Base-by-base conservation (phyloP, 1,284 basidiomycete species). In the Marasmius oreades region DNA sequence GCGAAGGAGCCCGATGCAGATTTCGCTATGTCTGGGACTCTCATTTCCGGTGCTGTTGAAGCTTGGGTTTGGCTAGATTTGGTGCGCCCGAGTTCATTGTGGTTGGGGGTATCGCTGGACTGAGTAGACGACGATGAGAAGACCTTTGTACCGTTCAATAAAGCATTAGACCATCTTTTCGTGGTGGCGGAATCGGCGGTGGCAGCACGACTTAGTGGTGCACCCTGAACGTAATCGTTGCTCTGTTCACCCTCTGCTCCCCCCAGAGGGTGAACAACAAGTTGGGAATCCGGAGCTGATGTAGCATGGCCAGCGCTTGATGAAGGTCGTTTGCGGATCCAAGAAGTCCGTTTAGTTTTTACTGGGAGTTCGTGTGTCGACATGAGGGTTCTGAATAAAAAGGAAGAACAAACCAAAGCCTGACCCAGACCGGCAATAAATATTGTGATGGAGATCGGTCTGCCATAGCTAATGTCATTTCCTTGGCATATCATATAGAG, bases 171-270 rank as follows among this genome's bases (percentile, higher is more conserved):
- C 47, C 47, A 50, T 8, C 26, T 23, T 33, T 50, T 50, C n/a
- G 47, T 33, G 33, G 26, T n/a, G 18, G 47, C 23, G 16, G 47
- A 50, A 20, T 50, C 47, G 6, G 47, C 47, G 14, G 47, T 50
- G 12, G 47, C 47, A 26, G 47, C 24, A 31, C 47, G 47, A 50
- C 47, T 50, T 23, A 50, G 26, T 16, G 47, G 47, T 31, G 47
- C 47, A 50, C 47, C 47, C 26, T 50, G 26, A 7, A 31, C 31
- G 18, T 50, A 50, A 16, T 50, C 47, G 28, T 50, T 50, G 18
- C n/a, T 24, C 28, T 50, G 26, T 31, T 50, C 10, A n/a, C 47
- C 47, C 26, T 50, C 47, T 8, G 47, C 28, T 18, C n/a, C n/a
- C n/a, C n/a, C n/a, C n/a, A n/a, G n/a, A n/a, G 47, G 47, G 18